Evolutionary conservation across 176 grass and related monocot species (phyloP).

Genomic region (Oryza glumipatula): DNA sequence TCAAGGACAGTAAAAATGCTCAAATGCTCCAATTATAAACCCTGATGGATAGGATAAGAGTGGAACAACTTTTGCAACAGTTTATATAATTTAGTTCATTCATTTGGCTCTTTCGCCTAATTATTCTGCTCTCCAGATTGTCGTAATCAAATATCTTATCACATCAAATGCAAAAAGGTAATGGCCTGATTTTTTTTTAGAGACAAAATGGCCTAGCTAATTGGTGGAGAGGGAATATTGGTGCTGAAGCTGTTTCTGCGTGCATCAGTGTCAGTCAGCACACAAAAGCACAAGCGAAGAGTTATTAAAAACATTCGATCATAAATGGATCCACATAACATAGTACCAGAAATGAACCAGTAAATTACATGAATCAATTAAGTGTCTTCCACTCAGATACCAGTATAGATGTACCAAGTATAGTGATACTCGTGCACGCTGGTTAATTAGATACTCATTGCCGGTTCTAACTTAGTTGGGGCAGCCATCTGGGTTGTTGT

Average conservation of each 20-base stretch:
- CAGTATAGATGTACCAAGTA: background rate
- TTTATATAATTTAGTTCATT: too few species aligned
- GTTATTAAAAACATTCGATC: background rate
- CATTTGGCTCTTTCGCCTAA: too few species aligned
- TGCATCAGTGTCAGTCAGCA: background rate
- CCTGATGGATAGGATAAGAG: too few species aligned
- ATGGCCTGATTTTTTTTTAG: too few species aligned
- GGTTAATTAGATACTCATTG: background rate
- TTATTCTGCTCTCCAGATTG: too few species aligned
- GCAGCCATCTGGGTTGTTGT: slow-evolving; percentile 13
- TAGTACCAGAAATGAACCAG: background rate
- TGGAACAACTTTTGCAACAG: too few species aligned
- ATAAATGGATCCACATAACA: background rate
- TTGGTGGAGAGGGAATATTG: too few species aligned
- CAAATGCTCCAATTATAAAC: too few species aligned
- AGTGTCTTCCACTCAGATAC: background rate
- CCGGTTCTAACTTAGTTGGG: slow-evolving; percentile 41
- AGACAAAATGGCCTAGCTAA: too few species aligned
- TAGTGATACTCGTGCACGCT: background rate
- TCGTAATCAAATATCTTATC: too few species aligned
- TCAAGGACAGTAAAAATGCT: too few species aligned
- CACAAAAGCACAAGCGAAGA: background rate
- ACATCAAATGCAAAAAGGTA: too few species aligned
- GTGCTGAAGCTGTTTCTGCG: background rate
- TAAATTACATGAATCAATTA: background rate